phyloP scores from a whole-genome alignment of 371 early-diverging fungal genomes.

The Conidiobolus incongruus region DNA sequence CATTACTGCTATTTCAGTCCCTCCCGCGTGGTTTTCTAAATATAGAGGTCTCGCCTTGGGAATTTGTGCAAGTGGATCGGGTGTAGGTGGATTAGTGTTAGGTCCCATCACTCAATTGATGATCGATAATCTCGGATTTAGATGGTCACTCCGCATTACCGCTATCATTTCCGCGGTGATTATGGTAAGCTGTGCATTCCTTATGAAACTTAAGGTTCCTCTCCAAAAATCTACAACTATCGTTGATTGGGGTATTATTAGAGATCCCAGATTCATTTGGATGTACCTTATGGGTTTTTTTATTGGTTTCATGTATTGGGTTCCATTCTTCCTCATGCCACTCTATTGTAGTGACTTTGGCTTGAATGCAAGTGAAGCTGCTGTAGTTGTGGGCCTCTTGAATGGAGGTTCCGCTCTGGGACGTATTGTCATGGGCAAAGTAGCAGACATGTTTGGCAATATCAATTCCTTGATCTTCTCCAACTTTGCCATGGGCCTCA shows the following conservation, averaged over 20 bases:
- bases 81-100: slow-evolving; percentile 28
- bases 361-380: slow-evolving; percentile 11
- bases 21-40: slow-evolving; percentile 29
- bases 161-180: slow-evolving; percentile 6
- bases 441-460: slow-evolving; percentile 32
- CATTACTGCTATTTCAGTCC: slow-evolving; percentile 21
- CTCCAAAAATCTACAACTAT: background rate
- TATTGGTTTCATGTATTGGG: slow-evolving; percentile 9
- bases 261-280: background rate
- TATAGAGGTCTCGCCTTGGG: slow-evolving; percentile 33
- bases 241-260: background rate
- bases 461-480: slow-evolving; percentile 22
- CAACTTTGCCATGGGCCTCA: slow-evolving; percentile 17
- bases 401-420: slow-evolving; percentile 32
- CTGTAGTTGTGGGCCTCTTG: slow-evolving; percentile 21
- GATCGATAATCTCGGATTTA: slow-evolving; percentile 8
- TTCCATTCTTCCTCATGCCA: slow-evolving; percentile 11
- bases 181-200: slow-evolving; percentile 6
- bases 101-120: slow-evolving; percentile 9
- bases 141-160: slow-evolving; percentile 13
- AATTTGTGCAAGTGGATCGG: slow-evolving; percentile 31
- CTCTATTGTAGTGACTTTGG: slow-evolving; percentile 15
- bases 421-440: slow-evolving; percentile 30
- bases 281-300: background rate
- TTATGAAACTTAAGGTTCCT: background rate